Conservation (phyloP, 805 yeast species). For the Torulaspora quercuum region DNA sequence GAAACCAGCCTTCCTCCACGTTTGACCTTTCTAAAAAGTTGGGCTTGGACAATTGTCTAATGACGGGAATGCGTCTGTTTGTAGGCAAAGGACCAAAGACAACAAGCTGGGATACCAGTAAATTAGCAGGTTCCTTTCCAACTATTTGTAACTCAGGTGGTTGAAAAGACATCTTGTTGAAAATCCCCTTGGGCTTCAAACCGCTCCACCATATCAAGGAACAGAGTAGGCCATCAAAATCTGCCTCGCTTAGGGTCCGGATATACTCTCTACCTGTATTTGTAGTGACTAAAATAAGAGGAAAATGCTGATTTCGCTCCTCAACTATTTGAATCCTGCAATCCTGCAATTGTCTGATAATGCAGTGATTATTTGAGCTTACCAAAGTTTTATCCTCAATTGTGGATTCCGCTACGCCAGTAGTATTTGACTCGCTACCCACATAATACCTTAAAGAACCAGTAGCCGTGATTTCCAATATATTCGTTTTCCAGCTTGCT, state of each 20-base stretch:
- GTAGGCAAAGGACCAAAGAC: constrained; percentile 57
- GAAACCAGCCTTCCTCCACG: constrained; percentile 61
- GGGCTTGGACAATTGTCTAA: constrained; percentile 17
- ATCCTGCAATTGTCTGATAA: constrained; percentile 27
- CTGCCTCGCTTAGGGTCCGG: constrained; percentile 19
- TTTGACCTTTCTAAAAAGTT: constrained; percentile 13
- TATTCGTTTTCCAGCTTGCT: constrained; percentile 26
- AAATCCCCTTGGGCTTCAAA: constrained; percentile 49
- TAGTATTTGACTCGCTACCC: background rate
- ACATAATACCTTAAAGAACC: constrained; percentile 5
- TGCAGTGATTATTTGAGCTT: constrained; percentile 9
- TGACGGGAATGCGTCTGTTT: constrained; percentile 22
- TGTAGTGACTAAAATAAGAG: constrained; percentile 22
- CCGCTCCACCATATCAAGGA: constrained; percentile 56
- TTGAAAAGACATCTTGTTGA: constrained; percentile 47
- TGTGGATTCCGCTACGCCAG: constrained; percentile 3
- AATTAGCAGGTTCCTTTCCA: constrained; percentile 35
- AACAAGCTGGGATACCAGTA: constrained; percentile 62
- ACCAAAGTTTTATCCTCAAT: background rate
- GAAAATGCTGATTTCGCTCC: constrained; percentile 8
- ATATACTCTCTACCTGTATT: constrained; percentile 15
- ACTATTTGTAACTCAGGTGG: constrained; percentile 22
- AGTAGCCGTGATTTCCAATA: constrained; percentile 19
- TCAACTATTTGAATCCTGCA: constrained; percentile 24
- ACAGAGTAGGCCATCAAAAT: constrained; percentile 44